Evolutionary conservation across 164 flowering plant species (phyloP).

Genomic region (Houttuynia cordata): DNA sequence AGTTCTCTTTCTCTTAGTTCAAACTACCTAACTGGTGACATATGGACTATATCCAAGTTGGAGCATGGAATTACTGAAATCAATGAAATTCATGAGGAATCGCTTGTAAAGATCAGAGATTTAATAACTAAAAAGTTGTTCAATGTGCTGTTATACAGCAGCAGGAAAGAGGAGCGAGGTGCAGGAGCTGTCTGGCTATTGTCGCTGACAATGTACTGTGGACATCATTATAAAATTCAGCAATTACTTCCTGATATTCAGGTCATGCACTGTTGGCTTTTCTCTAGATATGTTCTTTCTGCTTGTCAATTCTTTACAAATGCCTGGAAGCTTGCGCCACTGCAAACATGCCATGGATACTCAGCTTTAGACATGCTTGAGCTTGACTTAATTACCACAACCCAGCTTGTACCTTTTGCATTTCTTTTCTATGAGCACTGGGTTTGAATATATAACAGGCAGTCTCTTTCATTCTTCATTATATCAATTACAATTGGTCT

Average conservation of each 20-base stretch:
- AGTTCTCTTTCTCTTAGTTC: slow-evolving; percentile 73
- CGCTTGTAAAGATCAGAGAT: slow-evolving; percentile 44
- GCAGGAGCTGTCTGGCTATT: slow-evolving; percentile 93
- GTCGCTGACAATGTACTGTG: slow-evolving; percentile 89
- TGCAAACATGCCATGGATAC: no score
- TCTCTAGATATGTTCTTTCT: background rate
- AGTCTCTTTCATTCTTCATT: no score
- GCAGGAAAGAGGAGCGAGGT: slow-evolving; percentile 90
- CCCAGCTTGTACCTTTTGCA: no score
- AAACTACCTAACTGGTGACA: slow-evolving; percentile 62
- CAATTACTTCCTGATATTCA: slow-evolving; percentile 92
- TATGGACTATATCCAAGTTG: slow-evolving; percentile 24
- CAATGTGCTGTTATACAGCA: slow-evolving; percentile 75
- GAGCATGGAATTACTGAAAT: slow-evolving; percentile 14
- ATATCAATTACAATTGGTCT: no score
- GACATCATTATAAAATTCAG: slow-evolving; percentile 68
- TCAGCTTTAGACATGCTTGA: no score
- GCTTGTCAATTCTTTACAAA: background rate
- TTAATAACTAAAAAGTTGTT: slow-evolving; percentile 65
- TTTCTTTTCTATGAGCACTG: no score
- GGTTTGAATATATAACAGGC: no score
- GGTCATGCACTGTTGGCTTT: slow-evolving; percentile 26
- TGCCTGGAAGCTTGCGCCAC: background rate
- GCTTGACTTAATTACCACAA: no score
- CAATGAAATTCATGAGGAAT: slow-evolving; percentile 30